Evolutionary conservation across 2,329 filamentous ascomycete genomes (phyloP).

Genomic region (Xylariaceae sp.): DNA sequence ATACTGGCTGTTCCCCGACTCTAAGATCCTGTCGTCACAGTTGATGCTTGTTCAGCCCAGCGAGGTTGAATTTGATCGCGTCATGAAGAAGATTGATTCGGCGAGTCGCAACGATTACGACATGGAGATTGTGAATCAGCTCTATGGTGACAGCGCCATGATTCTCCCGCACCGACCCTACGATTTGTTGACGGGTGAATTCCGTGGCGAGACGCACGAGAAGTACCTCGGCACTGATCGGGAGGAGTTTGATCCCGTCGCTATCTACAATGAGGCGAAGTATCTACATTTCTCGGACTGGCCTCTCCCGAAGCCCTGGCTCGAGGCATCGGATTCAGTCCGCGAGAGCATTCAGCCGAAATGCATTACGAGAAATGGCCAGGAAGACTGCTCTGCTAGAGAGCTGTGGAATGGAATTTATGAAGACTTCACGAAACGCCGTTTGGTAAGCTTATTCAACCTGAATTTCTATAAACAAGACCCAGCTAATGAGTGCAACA

Average conservation of each 20-base stretch:
- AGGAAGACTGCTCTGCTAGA: constrained; percentile 31
- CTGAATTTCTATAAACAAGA: background rate
- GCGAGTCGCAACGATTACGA: constrained; percentile 46
- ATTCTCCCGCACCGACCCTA: constrained; percentile 61
- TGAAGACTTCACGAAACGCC: constrained; percentile 31
- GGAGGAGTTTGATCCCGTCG: constrained; percentile 54
- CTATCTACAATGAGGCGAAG: constrained; percentile 54
- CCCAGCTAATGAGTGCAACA: constrained; percentile 11
- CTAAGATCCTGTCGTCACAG: constrained; percentile 52
- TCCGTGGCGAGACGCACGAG: constrained; percentile 46
- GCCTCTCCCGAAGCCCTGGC: constrained; percentile 60
- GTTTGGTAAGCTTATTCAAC: constrained; percentile 23
- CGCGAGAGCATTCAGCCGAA: constrained; percentile 31
- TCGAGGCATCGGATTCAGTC: constrained; percentile 24
- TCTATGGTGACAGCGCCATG: constrained; percentile 53
- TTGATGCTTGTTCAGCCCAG: constrained; percentile 59
- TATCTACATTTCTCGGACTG: constrained; percentile 67
- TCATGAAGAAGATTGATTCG: constrained; percentile 33
- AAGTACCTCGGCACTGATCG: constrained; percentile 36
- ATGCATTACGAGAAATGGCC: constrained; percentile 28
- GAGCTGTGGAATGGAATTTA: constrained; percentile 35
- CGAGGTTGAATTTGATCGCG: constrained; percentile 40
- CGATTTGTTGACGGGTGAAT: constrained; percentile 57
- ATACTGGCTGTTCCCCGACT: constrained; percentile 59
- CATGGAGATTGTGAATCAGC: constrained; percentile 62